Evolutionary conservation across 345 rosid species (phyloP).

Genomic region (Raphanus sativus): DNA sequence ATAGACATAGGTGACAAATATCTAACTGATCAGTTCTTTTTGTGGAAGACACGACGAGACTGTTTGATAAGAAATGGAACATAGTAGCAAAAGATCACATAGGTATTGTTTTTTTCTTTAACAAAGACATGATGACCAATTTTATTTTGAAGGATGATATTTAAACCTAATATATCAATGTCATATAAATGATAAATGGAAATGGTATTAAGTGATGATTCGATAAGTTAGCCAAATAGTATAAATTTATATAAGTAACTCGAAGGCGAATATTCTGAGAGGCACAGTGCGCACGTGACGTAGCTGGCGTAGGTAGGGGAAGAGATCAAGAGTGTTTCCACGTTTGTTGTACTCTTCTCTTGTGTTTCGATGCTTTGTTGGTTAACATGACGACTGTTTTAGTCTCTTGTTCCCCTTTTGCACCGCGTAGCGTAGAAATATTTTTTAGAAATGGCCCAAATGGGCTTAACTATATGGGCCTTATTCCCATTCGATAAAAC

Average conservation of each 20-base stretch:
- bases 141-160: background rate
- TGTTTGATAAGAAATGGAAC: background rate
- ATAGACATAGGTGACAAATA: background rate
- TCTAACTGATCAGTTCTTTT: background rate
- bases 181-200: background rate
- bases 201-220: background rate
- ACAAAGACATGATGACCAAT: background rate
- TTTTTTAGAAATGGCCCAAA: background rate
- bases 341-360: background rate
- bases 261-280: background rate
- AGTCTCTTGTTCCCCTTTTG: background rate
- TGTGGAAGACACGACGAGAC: background rate
- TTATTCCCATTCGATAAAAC: background rate
- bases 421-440: background rate
- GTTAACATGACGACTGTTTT: background rate
- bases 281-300: constrained; percentile 4
- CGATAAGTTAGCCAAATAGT: background rate
- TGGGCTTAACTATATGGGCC: background rate
- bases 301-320: constrained; percentile 6
- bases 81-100: background rate
- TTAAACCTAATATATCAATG: background rate
- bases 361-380: background rate
- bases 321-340: background rate
- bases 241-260: background rate
- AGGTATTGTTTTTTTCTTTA: no score